Evolutionary conservation across 768 basidiomycete genomes (phyloP).

Genomic region (Russula emetica): DNA sequence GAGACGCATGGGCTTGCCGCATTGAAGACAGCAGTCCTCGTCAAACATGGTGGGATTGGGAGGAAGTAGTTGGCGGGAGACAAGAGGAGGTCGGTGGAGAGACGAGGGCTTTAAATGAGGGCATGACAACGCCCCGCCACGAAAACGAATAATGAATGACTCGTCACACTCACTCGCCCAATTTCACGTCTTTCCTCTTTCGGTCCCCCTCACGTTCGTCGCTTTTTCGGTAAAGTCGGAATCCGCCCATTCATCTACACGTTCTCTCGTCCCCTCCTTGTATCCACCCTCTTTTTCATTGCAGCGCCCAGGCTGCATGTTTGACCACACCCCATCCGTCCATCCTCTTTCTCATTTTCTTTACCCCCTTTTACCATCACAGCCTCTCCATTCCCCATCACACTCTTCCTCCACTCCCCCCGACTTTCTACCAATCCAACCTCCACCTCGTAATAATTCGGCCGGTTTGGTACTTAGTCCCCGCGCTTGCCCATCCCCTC

Average conservation of each 20-base stretch:
- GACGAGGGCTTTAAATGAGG: constrained; percentile 13
- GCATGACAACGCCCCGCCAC: constrained; percentile 20
- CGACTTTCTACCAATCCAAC: background rate
- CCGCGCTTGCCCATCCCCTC: background rate
- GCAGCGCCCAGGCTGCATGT: constrained; percentile 20
- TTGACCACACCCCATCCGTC: constrained; percentile 5
- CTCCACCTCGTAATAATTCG: constrained; percentile 1
- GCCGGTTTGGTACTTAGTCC: background rate
- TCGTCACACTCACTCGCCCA: constrained; percentile 6
- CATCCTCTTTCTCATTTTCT: background rate
- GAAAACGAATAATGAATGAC: constrained; percentile 12
- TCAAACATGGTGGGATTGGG: constrained; percentile 28
- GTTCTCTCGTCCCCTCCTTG: background rate
- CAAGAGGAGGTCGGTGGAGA: background rate
- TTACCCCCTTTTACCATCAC: background rate
- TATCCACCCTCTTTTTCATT: constrained; percentile 4
- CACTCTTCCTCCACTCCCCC: background rate
- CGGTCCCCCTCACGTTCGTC: constrained; percentile 5
- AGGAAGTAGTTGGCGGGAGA: constrained; percentile 2
- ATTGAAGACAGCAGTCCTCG: constrained; percentile 33
- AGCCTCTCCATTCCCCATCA: constrained; percentile 19
- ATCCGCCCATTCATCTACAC: background rate
- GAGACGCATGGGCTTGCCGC: constrained; percentile 29
- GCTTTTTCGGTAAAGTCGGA: background rate
- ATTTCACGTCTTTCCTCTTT: background rate